phyloP scores from a whole-genome alignment of 2,329 filamentous ascomycete species.

The Diaporthe destruens region DNA sequence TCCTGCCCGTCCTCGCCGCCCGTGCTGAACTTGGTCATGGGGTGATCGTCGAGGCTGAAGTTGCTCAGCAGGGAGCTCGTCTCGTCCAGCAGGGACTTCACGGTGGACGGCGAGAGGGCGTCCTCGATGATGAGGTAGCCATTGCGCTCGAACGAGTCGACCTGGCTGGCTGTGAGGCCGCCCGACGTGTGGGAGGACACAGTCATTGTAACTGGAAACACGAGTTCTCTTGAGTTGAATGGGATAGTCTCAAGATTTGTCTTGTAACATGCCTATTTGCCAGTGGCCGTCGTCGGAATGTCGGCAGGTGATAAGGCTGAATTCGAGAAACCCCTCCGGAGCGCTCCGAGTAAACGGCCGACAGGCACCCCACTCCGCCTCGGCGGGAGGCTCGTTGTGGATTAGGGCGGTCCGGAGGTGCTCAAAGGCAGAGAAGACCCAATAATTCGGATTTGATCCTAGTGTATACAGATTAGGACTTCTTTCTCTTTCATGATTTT shows the following conservation, averaged over 20 bases:
- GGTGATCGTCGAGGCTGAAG: slow-evolving; percentile 86
- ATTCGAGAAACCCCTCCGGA: background rate
- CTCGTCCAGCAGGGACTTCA: slow-evolving; percentile 77
- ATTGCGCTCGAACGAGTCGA: slow-evolving; percentile 80
- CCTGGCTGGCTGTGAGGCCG: slow-evolving; percentile 79
- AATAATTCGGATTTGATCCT: background rate
- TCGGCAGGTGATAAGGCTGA: background rate
- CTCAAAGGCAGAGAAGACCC: background rate
- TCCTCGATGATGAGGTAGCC: slow-evolving; percentile 91
- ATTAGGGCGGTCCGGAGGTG: background rate
- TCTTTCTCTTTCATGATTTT: background rate
- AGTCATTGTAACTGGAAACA: background rate
- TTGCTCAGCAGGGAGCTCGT: slow-evolving; percentile 79
- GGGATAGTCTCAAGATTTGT: background rate
- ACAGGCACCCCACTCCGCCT: background rate
- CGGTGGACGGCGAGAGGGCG: slow-evolving; percentile 76
- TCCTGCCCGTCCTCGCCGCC: slow-evolving; percentile 73
- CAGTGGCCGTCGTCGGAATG: background rate
- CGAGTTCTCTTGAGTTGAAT: background rate
- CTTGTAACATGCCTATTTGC: background rate
- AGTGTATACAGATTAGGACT: background rate
- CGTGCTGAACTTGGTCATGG: slow-evolving; percentile 93
- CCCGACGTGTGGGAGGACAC: slow-evolving; percentile 26
- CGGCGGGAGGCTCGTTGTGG: background rate
- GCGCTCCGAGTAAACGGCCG: slow-evolving; percentile 1